Base-by-base conservation (phyloP, 306 rosid genomes). In the Spatholobus suberectus region DNA sequence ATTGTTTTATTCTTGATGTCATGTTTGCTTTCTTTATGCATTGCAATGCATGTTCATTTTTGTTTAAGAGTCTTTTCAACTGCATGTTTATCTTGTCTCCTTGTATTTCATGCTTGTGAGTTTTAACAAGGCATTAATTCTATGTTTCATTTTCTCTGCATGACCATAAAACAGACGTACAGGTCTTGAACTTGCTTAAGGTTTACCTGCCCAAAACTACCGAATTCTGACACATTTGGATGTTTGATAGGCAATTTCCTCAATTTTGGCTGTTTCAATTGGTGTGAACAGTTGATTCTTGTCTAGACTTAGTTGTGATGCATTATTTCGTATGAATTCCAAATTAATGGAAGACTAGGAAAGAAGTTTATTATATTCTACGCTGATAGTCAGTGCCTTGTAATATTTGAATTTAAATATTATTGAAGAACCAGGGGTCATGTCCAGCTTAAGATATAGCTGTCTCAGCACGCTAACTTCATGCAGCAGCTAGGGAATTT, bases 71-170 rank as follows among this genome's bases (percentile, higher is more conserved):
- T 32, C 26, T 23, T 52, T 73, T 55, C 12, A 14, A 57, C 54
- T 82, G 40, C 29, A 62, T 32, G 72, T 49, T 57, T 70, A 62
- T 66, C 70, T 49, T 70, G 86, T 37, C 18, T 55, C 59, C 91
- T 87, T 80, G 84, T 75, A 27, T 84, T 87, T 79, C 47, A 81
- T 83, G 86, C 84, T 83, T 76, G 66, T 13, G 73, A 81, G 49
- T 89, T 86, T 80, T 29, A 61, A 29, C 75, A 65, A 72, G 85
- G 83, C 87, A 87, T 70, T 81, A 72, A 49, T 86, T 72, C 71
- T 55, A 17, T 52, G 17, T 57, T 26, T 57, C 89, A 76, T 71
- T 67, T 38, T 79, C 23, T 77, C 49, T 81, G 57, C 76, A 67
- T 74, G 88, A 52, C 59, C 76, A 49, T 34, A n/a, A 51, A 32